Conservation (phyloP, 495 filamentous ascomycete genomes). For the Hyaloscypha bicolor region DNA sequence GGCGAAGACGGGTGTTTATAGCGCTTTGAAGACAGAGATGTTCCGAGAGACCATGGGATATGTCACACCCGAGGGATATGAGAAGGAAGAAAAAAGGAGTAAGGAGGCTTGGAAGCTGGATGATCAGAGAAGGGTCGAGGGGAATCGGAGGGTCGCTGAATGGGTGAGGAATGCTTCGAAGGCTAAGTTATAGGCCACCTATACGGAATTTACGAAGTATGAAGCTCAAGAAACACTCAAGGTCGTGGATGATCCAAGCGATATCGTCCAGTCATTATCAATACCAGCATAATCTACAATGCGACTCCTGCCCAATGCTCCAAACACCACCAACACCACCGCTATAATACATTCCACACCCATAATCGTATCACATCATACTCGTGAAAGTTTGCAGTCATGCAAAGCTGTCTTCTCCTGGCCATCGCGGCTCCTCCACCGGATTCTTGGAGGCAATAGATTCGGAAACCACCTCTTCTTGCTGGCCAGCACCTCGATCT, state of each 20-base stretch:
- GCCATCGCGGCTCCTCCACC: constrained; percentile 31
- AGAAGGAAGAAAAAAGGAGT: constrained; percentile 39
- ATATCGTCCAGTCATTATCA: constrained; percentile 11
- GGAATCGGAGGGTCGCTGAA: constrained; percentile 47
- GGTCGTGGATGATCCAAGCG: not conserved
- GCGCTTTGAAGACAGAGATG: constrained; percentile 72
- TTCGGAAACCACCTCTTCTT: not conserved
- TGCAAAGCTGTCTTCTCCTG: constrained; percentile 44
- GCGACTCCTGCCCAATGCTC: constrained; percentile 13
- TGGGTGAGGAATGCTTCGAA: constrained; percentile 31
- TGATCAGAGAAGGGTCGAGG: constrained; percentile 36
- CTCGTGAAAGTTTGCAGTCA: constrained; percentile 26
- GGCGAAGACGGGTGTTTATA: constrained; percentile 63
- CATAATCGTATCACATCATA: constrained; percentile 7
- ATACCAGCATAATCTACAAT: constrained; percentile 11
- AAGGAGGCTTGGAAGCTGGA: constrained; percentile 36
- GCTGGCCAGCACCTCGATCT: no score
- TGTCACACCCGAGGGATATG: constrained; percentile 40
- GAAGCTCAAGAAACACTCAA: not conserved
- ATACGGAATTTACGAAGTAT: not conserved
- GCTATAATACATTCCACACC: constrained; percentile 14
- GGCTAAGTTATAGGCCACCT: constrained; percentile 26
- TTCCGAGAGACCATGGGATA: constrained; percentile 61
- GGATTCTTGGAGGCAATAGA: not conserved
- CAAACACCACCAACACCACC: constrained; percentile 12